Percentiles rank a stretch among this genome's conserved stretches.
Conservation (phyloP, 2,329 filamentous ascomycete species). For the Pestalotiopsis sp. region DNA sequence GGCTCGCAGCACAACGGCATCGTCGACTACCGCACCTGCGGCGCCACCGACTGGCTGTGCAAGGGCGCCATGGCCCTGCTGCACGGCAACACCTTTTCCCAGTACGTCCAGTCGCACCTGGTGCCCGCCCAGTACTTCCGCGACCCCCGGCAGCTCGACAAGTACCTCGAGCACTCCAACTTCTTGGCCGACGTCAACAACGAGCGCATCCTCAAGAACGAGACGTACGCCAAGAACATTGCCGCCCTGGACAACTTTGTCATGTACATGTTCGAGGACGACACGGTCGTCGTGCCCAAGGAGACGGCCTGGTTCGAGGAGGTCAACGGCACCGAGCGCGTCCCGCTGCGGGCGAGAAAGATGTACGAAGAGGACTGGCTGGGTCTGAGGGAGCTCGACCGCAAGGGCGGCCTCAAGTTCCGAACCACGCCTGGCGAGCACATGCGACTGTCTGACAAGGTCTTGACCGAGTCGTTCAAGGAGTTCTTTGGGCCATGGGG, state of each 20-base stretch:
- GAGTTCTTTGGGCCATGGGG: slow-evolving; percentile 65
- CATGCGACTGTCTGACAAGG: slow-evolving; percentile 74
- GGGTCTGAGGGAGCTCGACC: slow-evolving; percentile 77
- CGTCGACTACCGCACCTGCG: slow-evolving; percentile 76
- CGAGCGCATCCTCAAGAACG: slow-evolving; percentile 76
- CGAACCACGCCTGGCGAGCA: slow-evolving; percentile 74
- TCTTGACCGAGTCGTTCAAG: slow-evolving; percentile 66
- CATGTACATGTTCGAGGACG: slow-evolving; percentile 88
- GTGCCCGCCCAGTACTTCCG: slow-evolving; percentile 97
- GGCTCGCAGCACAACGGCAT: slow-evolving; percentile 95
- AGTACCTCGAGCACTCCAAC: slow-evolving; percentile 80
- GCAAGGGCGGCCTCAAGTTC: slow-evolving; percentile 79
- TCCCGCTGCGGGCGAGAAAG: slow-evolving; percentile 66
- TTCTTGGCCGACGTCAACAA: slow-evolving; percentile 98
- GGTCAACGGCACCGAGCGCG: slow-evolving; percentile 72
- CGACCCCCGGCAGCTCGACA: slow-evolving; percentile 65
- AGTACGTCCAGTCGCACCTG: slow-evolving; percentile 75
- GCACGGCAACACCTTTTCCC: slow-evolving; percentile 77
- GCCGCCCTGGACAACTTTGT: slow-evolving; percentile 74
- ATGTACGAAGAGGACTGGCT: slow-evolving; percentile 95
- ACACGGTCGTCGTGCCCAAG: slow-evolving; percentile 85
- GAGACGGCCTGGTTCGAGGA: slow-evolving; percentile 91
- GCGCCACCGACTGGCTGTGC: slow-evolving; percentile 75
- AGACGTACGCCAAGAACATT: slow-evolving; percentile 72
- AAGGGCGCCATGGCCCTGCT: slow-evolving; percentile 78